These are phyloP conservation scores for Fusarium pseudocircinatum DNA, from an alignment of 2,329 filamentous ascomycete species.

Conservation along the genomic window DNA sequence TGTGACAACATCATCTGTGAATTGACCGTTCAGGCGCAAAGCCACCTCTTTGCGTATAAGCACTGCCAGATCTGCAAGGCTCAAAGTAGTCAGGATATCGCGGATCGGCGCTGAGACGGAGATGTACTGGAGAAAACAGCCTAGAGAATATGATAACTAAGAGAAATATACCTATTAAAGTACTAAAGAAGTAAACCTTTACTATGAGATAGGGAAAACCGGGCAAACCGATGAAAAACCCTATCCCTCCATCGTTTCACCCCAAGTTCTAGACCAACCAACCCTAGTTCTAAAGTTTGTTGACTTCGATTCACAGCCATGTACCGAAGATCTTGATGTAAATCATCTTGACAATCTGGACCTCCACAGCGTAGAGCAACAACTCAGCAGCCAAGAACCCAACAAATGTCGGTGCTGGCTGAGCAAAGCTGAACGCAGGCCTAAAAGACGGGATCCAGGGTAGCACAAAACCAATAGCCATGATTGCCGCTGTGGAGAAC, in stretches of 20 bases:
- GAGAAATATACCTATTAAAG: no score
- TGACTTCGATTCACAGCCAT: not conserved
- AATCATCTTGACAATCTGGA: not conserved
- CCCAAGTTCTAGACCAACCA: no score
- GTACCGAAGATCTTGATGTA: not conserved
- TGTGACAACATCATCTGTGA: conserved; percentile 17
- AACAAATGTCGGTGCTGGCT: not conserved
- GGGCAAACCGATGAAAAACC: not conserved
- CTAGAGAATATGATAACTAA: not conserved
- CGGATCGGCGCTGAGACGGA: conserved; percentile 10
- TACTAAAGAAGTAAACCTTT: not conserved
- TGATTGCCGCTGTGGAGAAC: not conserved
- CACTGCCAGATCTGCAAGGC: conserved; percentile 9
- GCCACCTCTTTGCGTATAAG: conserved; percentile 21
- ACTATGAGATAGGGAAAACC: not conserved
- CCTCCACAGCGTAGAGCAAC: not conserved
- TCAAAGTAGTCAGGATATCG: not conserved
- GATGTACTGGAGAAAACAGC: conserved; percentile 27
- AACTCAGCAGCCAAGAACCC: not conserved
- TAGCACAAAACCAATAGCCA: not conserved
- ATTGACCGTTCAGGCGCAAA: conserved; percentile 1
- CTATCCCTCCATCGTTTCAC: not conserved
- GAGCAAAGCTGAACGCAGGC: not conserved
- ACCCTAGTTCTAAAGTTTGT: no score
- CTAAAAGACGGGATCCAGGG: not conserved